phyloP scores from a whole-genome alignment of 768 basidiomycete genomes.

The Lepiota venenata region DNA sequence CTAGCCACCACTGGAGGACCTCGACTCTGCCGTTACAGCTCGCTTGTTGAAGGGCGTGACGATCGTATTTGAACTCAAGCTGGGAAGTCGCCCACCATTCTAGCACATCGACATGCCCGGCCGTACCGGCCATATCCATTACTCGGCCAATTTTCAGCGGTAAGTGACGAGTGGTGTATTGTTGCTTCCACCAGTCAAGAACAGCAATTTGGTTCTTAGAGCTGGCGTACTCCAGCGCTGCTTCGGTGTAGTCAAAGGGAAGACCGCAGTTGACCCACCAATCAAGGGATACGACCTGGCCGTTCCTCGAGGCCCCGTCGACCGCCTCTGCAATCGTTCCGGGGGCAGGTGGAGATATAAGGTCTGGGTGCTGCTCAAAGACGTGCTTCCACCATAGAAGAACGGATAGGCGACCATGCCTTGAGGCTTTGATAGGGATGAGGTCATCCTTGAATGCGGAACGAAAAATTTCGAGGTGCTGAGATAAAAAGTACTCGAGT shows the following conservation, averaged over 20 bases:
- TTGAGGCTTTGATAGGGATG: conserved; percentile 76
- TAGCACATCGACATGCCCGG: conserved; percentile 70
- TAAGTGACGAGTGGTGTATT: conserved; percentile 43
- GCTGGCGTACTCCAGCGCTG: conserved; percentile 76
- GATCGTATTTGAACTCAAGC: conserved; percentile 76
- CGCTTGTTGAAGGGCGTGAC: conserved; percentile 72
- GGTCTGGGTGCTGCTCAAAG: conserved; percentile 55
- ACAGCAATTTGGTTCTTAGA: conserved; percentile 73
- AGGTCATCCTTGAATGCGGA: conserved; percentile 62
- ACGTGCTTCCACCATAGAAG: conserved; percentile 82
- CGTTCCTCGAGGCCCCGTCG: conserved; percentile 75
- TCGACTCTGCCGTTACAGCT: conserved; percentile 79
- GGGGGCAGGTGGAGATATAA: conserved; percentile 52
- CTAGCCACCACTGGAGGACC: conserved; percentile 81
- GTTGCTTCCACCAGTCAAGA: conserved; percentile 81
- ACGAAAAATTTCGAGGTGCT: conserved; percentile 62
- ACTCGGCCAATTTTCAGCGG: conserved; percentile 80
- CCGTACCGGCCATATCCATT: conserved; percentile 82
- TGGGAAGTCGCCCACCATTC: conserved; percentile 86
- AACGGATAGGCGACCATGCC: conserved; percentile 66
- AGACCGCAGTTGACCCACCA: conserved; percentile 78
- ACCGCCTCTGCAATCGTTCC: conserved; percentile 65
- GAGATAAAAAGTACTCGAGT: conserved; percentile 68
- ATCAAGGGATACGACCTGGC: conserved; percentile 69
- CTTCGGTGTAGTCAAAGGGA: conserved; percentile 73